Evolutionary conservation across 345 rosid species (phyloP).

Genomic region (Heritiera fomes): DNA sequence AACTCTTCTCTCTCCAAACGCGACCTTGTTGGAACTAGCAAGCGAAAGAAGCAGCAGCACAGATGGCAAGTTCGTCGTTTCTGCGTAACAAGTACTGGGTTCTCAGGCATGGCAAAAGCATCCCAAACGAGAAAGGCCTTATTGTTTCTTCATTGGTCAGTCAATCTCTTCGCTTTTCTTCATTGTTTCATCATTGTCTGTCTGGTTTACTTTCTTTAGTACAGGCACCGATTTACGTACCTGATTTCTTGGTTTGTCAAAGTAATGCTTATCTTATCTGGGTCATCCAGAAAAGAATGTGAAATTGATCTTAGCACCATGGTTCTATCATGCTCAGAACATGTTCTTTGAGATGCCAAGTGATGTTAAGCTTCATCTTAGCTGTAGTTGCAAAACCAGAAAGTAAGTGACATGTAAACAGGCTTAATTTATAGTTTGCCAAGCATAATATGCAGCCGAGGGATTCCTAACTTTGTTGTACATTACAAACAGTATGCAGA

Average conservation of each 20-base stretch:
- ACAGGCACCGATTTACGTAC: neutral
- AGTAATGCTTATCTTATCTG: neutral
- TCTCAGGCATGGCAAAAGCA: conserved; percentile 62
- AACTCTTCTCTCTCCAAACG: neutral
- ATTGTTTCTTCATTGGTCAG: conserved; percentile 74
- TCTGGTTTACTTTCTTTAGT: neutral
- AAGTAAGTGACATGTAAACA: conserved; percentile 38
- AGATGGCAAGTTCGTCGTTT: conserved; percentile 39
- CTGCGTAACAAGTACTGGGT: conserved; percentile 71
- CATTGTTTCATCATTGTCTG: neutral
- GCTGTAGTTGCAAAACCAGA: neutral
- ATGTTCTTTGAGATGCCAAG: neutral
- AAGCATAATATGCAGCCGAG: neutral
- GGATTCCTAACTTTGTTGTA: conserved; percentile 13
- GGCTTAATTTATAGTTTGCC: neutral
- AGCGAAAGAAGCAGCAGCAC: neutral
- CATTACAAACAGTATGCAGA: conserved; percentile 54
- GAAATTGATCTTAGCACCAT: neutral
- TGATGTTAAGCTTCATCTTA: neutral
- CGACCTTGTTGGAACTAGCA: neutral
- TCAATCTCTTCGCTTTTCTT: conserved; percentile 5
- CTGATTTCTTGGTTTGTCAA: neutral
- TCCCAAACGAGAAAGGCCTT: conserved; percentile 66
- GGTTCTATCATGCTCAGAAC: neutral
- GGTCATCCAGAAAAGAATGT: neutral